These are phyloP conservation scores for Vitis rupestris DNA, from an alignment of 164 flowering plant species.

Conservation along the genomic window DNA sequence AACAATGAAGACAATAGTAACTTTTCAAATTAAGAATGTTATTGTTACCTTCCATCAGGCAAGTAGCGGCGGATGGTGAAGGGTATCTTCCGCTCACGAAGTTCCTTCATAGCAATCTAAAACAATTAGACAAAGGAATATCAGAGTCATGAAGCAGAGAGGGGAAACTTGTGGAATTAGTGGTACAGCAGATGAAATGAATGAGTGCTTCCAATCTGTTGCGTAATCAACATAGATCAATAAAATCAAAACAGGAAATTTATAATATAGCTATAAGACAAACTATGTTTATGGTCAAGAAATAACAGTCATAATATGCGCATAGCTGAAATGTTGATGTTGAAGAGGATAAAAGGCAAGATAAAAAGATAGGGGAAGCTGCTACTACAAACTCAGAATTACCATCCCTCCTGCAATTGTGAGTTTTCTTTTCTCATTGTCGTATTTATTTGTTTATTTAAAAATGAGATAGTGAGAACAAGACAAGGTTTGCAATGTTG, in stretches of 20 bases:
- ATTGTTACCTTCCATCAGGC: conserved; percentile 84
- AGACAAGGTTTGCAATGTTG: too few relatives aligned
- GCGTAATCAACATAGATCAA: too few relatives aligned
- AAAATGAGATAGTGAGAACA: too few relatives aligned
- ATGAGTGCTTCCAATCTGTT: too few relatives aligned
- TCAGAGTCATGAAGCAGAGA: too few relatives aligned
- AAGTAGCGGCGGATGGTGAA: conserved; percentile 87
- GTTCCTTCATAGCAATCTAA: conserved; percentile 97
- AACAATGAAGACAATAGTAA: not conserved
- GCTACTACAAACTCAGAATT: not conserved
- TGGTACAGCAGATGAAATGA: not conserved
- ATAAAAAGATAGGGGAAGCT: not conserved
- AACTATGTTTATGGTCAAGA: too few relatives aligned
- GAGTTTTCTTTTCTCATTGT: too few relatives aligned
- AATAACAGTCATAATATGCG: not conserved
- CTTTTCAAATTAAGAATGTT: not conserved
- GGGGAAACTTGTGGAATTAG: not conserved
- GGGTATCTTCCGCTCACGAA: conserved; percentile 82
- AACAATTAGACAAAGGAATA: not conserved
- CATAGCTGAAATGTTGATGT: not conserved
- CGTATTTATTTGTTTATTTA: too few relatives aligned
- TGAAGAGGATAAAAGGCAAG: not conserved
- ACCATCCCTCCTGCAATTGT: too few relatives aligned
- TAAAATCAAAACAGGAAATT: too few relatives aligned
- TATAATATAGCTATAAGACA: too few relatives aligned